Conservation (phyloP, 1,284 basidiomycete species). For the Ceratobasidium papillatum region DNA sequence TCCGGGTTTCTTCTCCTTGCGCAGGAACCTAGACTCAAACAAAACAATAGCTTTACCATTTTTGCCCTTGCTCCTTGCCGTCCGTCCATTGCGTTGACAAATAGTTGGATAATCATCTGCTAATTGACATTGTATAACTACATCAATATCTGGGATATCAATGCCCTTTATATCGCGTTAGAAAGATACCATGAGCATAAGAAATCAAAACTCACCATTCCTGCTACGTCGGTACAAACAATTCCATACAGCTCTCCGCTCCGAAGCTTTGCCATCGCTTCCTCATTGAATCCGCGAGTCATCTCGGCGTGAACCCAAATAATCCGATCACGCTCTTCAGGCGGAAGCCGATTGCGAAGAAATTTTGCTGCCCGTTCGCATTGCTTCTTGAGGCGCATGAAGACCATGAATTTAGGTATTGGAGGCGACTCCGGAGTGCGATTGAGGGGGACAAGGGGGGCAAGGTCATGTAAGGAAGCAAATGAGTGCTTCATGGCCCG, state of each 20-base stretch:
- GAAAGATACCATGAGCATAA: neutral
- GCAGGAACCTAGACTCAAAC: neutral
- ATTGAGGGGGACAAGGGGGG: neutral
- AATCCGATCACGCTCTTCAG: neutral
- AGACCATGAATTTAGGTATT: neutral
- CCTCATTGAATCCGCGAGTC: neutral
- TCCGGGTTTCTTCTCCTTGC: neutral
- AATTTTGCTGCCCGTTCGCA: neutral
- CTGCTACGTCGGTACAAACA: slow-evolving; percentile 24
- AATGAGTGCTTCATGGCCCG: neutral
- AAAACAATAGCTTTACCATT: too few relatives aligned
- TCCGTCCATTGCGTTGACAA: neutral
- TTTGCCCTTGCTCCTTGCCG: too few relatives aligned
- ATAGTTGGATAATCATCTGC: neutral
- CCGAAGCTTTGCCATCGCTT: neutral
- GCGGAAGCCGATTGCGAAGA: neutral
- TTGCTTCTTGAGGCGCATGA: neutral
- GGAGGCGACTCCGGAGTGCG: neutral
- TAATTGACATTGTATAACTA: slow-evolving; percentile 14
- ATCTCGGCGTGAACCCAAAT: slow-evolving; percentile 30
- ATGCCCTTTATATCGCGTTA: neutral
- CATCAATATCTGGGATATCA: slow-evolving; percentile 15
- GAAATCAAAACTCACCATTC: slow-evolving; percentile 11
- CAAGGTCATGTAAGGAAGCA: neutral
- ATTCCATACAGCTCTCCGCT: neutral